phyloP scores from a whole-genome alignment of 2,329 filamentous ascomycete genomes.

The Fusarium sp. region DNA sequence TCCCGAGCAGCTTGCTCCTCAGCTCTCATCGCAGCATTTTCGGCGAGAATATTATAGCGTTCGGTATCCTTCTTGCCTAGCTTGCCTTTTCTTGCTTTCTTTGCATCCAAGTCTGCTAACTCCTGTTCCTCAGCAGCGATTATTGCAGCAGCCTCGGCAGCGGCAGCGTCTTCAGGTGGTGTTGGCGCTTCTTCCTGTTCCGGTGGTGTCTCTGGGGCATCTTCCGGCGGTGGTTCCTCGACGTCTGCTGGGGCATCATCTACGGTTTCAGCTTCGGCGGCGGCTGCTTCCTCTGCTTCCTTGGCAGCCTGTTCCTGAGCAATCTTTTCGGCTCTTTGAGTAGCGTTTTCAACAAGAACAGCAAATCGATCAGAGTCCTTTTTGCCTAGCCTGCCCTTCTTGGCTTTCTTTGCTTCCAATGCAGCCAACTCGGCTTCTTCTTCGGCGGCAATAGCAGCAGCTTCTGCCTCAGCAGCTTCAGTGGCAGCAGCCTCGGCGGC shows the following conservation, averaged over 20 bases:
- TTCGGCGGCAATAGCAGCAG: conserved; percentile 33
- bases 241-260: conserved; percentile 29
- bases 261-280: conserved; percentile 35
- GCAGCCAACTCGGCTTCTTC: conserved; percentile 45
- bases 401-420: conserved; percentile 37
- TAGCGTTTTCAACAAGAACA: conserved; percentile 41
- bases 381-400: conserved; percentile 43
- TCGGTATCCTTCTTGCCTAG: conserved; percentile 63
- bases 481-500: conserved; percentile 37
- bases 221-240: conserved; percentile 32
- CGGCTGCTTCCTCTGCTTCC: conserved; percentile 30
- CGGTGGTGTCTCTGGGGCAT: conserved; percentile 35
- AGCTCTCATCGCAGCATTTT: conserved; percentile 54
- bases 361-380: conserved; percentile 43
- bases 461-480: conserved; percentile 52
- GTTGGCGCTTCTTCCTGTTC: conserved; percentile 12
- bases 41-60: conserved; percentile 57
- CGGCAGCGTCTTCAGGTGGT: conserved; percentile 46
- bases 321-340: conserved; percentile 40
- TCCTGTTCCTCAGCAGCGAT: conserved; percentile 56
- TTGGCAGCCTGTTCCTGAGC: conserved; percentile 29
- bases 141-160: conserved; percentile 31
- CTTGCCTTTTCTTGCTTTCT: conserved; percentile 66
- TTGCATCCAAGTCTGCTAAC: conserved; percentile 60
- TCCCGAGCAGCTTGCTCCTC: conserved; percentile 49